Base-by-base conservation (phyloP, 2,329 filamentous ascomycete genomes). In the Cladobotryum mycophilum region DNA sequence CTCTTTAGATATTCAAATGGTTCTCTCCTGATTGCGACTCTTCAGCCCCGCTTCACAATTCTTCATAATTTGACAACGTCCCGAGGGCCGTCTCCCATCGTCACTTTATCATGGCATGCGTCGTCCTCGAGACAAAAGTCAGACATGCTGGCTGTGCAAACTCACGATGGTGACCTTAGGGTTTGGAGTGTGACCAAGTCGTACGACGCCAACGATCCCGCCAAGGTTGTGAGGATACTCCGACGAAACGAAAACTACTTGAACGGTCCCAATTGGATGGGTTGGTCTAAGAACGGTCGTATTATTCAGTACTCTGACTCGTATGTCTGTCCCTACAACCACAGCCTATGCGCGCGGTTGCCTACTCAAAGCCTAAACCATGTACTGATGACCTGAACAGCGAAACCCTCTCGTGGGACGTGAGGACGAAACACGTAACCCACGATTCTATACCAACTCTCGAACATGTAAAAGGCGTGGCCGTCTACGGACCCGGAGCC, bases 211-310 rank as follows among this genome's bases (percentile, higher is more conserved):
- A 82, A 79, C 44, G 87, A 96, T 58, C 78, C 85, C 15, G 91
- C 91, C 35, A 92, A 91, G 62, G 87, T 96, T 7, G 95, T 97
- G 53, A 80, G 93, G 55, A 85, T 95, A 25, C 73, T 99, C 45
- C 92, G 89, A 66, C 80, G 88, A 60, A 84, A 84, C 7, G 90
- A 96, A 54, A 84, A 84, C 57, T 84, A 80, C 58, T 73, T 82
- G 34, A 72, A 82, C 3, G 89, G 89, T 1, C 86, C 88, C 36
- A 96, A 95, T 65, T 99, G 93, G 93, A 91, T 96, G 76, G 87
- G 84, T 17, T 99, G 93, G 93, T 97, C 93, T 0, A 97, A 96
- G 71, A 97, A 96, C 72, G 93, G 93, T 37, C 86, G 91, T 58
- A 90, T 99, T 57, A 84, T 99, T 56, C 93, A 99, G 69, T 91